These are phyloP conservation scores for Botrytis tulipae DNA, from an alignment of 2,329 filamentous ascomycete genomes.

Conservation along the genomic window DNA sequence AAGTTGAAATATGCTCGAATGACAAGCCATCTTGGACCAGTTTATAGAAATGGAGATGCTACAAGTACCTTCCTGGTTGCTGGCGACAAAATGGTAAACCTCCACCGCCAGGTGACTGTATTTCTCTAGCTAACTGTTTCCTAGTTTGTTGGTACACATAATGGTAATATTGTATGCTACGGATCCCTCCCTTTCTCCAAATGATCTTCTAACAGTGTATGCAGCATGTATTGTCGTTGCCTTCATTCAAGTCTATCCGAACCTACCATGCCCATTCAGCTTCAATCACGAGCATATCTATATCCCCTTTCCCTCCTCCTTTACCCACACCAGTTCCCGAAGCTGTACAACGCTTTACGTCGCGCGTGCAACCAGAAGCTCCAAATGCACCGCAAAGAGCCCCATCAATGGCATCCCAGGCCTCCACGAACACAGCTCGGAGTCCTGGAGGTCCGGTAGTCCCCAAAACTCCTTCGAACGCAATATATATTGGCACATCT, in stretches of 20 bases:
- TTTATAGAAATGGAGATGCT: slow-evolving; percentile 94
- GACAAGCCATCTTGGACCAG: slow-evolving; percentile 72
- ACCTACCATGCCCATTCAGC: slow-evolving; percentile 92
- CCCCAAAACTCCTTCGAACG: slow-evolving; percentile 77
- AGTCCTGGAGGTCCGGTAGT: slow-evolving; percentile 54
- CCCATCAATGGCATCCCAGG: slow-evolving; percentile 45
- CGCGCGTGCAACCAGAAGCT: slow-evolving; percentile 31
- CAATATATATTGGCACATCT: slow-evolving; percentile 89
- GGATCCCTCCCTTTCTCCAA: slow-evolving; percentile 24
- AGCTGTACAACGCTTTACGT: slow-evolving; percentile 38
- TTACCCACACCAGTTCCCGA: slow-evolving; percentile 43
- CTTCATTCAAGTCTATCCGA: slow-evolving; percentile 75
- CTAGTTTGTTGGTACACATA: slow-evolving; percentile 89
- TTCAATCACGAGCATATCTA: slow-evolving; percentile 83
- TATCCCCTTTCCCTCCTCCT: slow-evolving; percentile 79
- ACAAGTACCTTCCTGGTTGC: slow-evolving; percentile 88
- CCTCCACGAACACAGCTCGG: slow-evolving; percentile 53
- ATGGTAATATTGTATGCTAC: slow-evolving; percentile 82
- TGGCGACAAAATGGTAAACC: slow-evolving; percentile 89
- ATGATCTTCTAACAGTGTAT: slow-evolving; percentile 33
- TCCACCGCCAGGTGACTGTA: background rate
- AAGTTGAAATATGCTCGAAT: slow-evolving; percentile 88
- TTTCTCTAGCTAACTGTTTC: slow-evolving; percentile 38
- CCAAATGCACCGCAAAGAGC: slow-evolving; percentile 34
- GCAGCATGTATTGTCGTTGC: slow-evolving; percentile 82